phyloP scores from a whole-genome alignment of 1,139 yeast genomes.

The Yarrowia galli region DNA sequence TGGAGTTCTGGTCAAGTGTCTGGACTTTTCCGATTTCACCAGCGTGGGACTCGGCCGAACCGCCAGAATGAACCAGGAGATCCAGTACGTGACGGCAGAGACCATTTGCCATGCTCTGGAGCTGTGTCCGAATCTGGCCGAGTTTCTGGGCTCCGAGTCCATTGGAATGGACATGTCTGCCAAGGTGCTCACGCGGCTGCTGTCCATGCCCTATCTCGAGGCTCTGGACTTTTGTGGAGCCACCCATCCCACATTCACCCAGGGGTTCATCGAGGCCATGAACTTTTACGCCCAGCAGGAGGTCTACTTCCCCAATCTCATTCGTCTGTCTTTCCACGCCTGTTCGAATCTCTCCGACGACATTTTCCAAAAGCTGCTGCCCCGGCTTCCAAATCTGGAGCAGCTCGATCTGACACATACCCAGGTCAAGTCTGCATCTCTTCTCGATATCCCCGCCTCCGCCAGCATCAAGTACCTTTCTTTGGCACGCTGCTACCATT shows the following conservation, averaged over 20 bases:
- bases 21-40: slow-evolving; percentile 89
- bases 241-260: slow-evolving; percentile 66
- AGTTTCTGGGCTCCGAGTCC: slow-evolving; percentile 83
- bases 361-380: slow-evolving; percentile 64
- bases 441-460: slow-evolving; percentile 59
- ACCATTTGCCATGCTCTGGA: slow-evolving; percentile 70
- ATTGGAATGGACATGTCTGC: slow-evolving; percentile 83
- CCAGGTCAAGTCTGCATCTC: slow-evolving; percentile 65
- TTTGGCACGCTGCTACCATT: slow-evolving; percentile 76
- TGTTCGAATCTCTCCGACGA: slow-evolving; percentile 77
- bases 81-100: slow-evolving; percentile 83
- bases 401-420: slow-evolving; percentile 86
- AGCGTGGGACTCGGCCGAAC: slow-evolving; percentile 91
- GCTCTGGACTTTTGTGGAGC: slow-evolving; percentile 92
- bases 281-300: slow-evolving; percentile 40
- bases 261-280: slow-evolving; percentile 59
- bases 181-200: slow-evolving; percentile 64
- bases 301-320: slow-evolving; percentile 49
- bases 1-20: slow-evolving; percentile 75
- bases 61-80: slow-evolving; percentile 86
- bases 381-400: slow-evolving; percentile 63
- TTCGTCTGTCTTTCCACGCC: slow-evolving; percentile 81
- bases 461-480: slow-evolving; percentile 78
- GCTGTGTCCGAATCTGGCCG: slow-evolving; percentile 70
- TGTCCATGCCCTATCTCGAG: slow-evolving; percentile 64